Evolutionary conservation across 1,284 basidiomycete genomes (phyloP).

Genomic region (Cystobasidium slooffiae): DNA sequence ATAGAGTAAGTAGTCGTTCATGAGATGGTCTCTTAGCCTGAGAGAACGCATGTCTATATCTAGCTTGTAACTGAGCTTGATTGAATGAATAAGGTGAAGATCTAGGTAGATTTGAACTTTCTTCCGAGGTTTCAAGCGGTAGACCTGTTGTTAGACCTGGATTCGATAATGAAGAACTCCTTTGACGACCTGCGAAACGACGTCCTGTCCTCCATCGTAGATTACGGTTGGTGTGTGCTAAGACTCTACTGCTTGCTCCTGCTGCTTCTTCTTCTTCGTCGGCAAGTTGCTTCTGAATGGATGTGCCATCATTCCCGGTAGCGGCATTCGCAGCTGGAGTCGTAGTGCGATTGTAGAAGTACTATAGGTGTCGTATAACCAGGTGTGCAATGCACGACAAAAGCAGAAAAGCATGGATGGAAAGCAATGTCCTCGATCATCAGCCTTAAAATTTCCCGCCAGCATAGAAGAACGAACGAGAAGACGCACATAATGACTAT

Average conservation of each 20-base stretch:
- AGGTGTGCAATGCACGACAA: background rate
- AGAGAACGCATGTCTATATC: constrained; percentile 42
- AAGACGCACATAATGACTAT: constrained; percentile 27
- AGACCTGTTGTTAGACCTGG: constrained; percentile 37
- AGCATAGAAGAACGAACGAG: background rate
- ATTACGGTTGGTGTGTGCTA: background rate
- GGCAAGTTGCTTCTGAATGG: constrained; percentile 5
- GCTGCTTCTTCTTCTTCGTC: constrained; percentile 24
- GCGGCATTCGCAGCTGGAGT: constrained; percentile 15
- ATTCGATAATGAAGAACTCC: constrained; percentile 31
- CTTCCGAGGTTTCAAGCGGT: constrained; percentile 16
- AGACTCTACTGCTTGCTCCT: background rate
- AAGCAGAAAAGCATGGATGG: background rate
- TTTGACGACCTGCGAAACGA: constrained; percentile 26
- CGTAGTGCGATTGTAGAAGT: constrained; percentile 18
- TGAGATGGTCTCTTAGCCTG: constrained; percentile 33
- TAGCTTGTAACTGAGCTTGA: constrained; percentile 38
- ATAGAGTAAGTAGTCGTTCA: constrained; percentile 26
- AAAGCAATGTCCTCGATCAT: constrained; percentile 11
- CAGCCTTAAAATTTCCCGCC: constrained; percentile 18
- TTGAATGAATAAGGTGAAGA: constrained; percentile 40
- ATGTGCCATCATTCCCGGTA: constrained; percentile 7
- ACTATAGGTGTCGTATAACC: background rate
- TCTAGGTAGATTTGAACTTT: constrained; percentile 19
- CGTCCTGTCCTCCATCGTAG: constrained; percentile 33